Evolutionary conservation across 306 rosid species (phyloP).

Genomic region (Vigna trinervia): DNA sequence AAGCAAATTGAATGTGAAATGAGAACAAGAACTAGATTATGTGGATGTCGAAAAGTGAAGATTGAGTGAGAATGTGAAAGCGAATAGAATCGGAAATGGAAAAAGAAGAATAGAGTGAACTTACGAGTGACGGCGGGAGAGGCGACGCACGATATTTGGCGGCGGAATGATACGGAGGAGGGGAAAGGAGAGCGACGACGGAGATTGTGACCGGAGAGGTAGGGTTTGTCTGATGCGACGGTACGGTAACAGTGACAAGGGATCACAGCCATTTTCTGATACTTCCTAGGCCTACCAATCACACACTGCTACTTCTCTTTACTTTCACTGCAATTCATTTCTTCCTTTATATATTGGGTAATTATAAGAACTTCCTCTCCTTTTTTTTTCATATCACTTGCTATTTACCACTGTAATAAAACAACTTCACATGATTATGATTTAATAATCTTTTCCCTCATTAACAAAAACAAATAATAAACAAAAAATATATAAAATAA

Average conservation of each 20-base stretch:
- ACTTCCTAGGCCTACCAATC: neutral
- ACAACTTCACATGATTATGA: too few species aligned
- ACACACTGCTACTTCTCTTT: neutral
- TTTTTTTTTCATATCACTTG: neutral
- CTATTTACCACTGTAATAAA: too few species aligned
- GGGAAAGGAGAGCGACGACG: conserved; percentile 31
- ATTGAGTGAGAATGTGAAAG: conserved; percentile 14
- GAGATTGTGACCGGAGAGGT: conserved; percentile 43
- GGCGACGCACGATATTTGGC: conserved; percentile 57
- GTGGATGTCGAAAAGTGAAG: neutral
- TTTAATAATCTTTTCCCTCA: too few species aligned
- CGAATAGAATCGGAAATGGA: neutral
- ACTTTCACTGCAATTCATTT: neutral
- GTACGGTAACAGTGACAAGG: conserved; percentile 32
- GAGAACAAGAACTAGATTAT: neutral
- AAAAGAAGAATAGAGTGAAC: conserved; percentile 34
- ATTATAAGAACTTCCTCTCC: neutral
- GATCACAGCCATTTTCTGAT: conserved; percentile 57
- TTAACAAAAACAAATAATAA: too few species aligned
- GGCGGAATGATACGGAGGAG: conserved; percentile 8
- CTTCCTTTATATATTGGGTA: neutral
- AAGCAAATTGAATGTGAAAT: conserved; percentile 8
- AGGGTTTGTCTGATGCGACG: conserved; percentile 48
- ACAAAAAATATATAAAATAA: too few species aligned
- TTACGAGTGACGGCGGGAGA: conserved; percentile 44